A percentile compares a stretch with the other conserved stretches of the same genome.
Evolutionary conservation across 1,139 yeast genomes (phyloP).

Genomic region (Hemisphaericaspora xylofermentans): DNA sequence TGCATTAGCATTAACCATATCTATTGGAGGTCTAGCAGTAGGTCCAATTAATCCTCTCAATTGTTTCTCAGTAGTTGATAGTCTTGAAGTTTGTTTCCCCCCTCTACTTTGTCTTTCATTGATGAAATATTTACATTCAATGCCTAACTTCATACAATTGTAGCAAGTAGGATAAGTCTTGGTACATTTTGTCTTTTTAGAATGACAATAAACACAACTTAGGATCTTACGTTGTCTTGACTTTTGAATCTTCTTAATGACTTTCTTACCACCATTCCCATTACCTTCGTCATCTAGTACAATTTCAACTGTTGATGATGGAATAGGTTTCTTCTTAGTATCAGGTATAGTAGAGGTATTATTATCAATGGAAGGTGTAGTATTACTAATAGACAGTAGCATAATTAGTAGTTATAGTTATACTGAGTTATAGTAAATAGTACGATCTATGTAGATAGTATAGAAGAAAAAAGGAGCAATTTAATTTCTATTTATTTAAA

Average conservation of each 20-base stretch:
- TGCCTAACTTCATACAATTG: constrained; percentile 46
- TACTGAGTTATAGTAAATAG: no score
- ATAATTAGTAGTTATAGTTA: no score
- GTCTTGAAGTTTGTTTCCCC: constrained; percentile 30
- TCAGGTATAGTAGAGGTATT: no score
- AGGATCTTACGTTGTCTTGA: constrained; percentile 57
- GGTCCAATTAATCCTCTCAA: constrained; percentile 11
- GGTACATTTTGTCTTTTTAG: constrained; percentile 59
- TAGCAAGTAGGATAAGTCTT: constrained; percentile 48
- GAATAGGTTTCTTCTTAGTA: neutral
- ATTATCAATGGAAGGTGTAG: no score
- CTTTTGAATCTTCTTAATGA: constrained; percentile 57
- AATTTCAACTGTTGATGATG: neutral
- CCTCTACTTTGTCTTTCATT: constrained; percentile 56
- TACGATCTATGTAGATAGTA: no score
- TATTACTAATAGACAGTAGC: no score
- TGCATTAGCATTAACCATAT: neutral
- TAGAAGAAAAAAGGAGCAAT: no score
- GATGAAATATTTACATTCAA: constrained; percentile 53
- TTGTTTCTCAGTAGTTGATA: constrained; percentile 13
- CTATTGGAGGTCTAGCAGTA: no score
- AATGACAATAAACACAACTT: constrained; percentile 61
- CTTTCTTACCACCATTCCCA: no score
- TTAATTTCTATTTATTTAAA: no score
- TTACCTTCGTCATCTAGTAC: constrained; percentile 6